phyloP scores from a whole-genome alignment of 306 rosid species.

The Vigna nakashimae region DNA sequence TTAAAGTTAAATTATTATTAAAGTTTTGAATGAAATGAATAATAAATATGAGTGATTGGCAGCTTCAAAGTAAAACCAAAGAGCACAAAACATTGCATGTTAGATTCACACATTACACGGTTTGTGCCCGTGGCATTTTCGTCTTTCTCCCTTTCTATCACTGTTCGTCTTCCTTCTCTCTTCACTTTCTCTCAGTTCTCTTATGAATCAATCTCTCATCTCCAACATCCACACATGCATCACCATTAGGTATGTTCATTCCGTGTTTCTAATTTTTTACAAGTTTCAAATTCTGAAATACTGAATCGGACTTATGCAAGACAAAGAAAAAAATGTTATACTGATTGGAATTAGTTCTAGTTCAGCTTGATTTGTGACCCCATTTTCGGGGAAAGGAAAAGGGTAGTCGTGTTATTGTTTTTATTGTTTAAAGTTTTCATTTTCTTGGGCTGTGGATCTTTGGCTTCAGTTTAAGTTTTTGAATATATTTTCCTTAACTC shows the following conservation, averaged over 20 bases:
- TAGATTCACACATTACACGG: conserved; percentile 4
- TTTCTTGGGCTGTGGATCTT: conserved; percentile 35
- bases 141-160: background rate
- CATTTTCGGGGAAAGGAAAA: conserved; percentile 14
- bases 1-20: background rate
- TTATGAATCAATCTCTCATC: conserved; percentile 26
- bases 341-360: background rate
- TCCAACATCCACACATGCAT: conserved; percentile 20
- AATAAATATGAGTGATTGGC: background rate
- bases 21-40: background rate
- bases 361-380: conserved; percentile 37
- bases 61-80: conserved; percentile 7
- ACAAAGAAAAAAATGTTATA: background rate
- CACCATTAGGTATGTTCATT: conserved; percentile 36
- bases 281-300: background rate
- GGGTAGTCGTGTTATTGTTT: conserved; percentile 2
- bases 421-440: conserved; percentile 13
- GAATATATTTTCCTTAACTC: background rate
- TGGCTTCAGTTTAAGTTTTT: conserved; percentile 38
- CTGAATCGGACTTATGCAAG: background rate
- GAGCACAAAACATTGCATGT: conserved; percentile 10
- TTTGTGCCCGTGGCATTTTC: conserved; percentile 35
- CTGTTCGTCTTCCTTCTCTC: background rate
- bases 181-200: conserved; percentile 12
- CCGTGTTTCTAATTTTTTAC: conserved; percentile 19